phyloP scores from a whole-genome alignment of 2,329 filamentous ascomycete species.

The Ilyonectria mors-panacis region DNA sequence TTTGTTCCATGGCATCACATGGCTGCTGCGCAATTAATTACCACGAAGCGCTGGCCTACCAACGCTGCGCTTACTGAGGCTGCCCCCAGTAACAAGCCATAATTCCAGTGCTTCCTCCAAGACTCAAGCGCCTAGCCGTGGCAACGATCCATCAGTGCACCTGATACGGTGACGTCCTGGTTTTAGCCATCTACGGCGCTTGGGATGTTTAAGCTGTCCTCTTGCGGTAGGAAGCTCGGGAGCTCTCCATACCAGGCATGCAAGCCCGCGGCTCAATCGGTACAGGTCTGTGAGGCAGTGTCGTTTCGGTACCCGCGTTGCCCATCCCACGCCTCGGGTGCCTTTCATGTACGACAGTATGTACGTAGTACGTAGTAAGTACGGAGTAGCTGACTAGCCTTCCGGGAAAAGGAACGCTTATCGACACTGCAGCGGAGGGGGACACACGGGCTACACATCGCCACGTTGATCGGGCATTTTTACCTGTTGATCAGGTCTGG shows the following conservation, averaged over 20 bases:
- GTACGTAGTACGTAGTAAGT: not conserved
- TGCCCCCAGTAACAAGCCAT: constrained; percentile 26
- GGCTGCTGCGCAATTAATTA: constrained; percentile 14
- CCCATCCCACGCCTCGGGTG: not conserved
- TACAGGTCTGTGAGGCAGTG: constrained; percentile 11
- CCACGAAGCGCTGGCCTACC: constrained; percentile 9
- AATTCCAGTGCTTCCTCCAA: constrained; percentile 21
- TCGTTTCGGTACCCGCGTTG: not conserved
- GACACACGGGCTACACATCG: not conserved
- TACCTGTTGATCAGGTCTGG: constrained; percentile 13
- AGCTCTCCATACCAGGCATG: constrained; percentile 26
- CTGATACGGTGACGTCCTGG: constrained; percentile 23
- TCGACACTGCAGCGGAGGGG: not conserved
- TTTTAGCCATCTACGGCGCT: constrained; percentile 18
- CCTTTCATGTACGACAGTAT: too few species aligned
- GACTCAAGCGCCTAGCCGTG: constrained; percentile 9
- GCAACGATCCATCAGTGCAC: constrained; percentile 15
- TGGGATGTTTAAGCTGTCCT: constrained; percentile 16
- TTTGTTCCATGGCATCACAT: constrained; percentile 13
- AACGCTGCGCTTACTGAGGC: constrained; percentile 23
- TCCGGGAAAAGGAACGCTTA: constrained; percentile 5
- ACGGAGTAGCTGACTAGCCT: not conserved
- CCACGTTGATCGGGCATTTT: constrained; percentile 21
- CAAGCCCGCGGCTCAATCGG: not conserved
- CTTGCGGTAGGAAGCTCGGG: constrained; percentile 6